Evolutionary conservation across 176 grass and related monocot genomes (phyloP), one percentile per base, ranked within the genome.

Genomic region (Luzula sylvatica): DNA sequence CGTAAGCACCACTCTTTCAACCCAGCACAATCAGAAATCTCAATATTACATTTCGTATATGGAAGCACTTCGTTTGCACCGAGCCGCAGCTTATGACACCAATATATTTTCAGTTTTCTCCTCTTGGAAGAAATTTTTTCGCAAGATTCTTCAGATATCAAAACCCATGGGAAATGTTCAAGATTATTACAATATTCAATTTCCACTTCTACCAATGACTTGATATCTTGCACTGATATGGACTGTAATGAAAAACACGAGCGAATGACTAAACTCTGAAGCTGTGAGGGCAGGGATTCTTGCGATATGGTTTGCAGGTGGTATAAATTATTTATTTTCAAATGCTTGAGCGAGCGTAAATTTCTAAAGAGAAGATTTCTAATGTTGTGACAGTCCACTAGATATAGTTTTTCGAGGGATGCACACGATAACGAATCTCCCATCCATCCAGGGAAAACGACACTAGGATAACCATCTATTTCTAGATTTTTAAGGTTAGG

Each of bases 341-440:
- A 4, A 19, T 56, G 7, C 32, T 56, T 56, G 26, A 56, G 32
- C 16, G 53, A 38, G 0, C 27, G 14, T 1, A 39, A 3, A 1
- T 22, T 38, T 11, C 25, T 26, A 3, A 56, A 56, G 3, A 26
- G 53, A 56, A 56, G 53, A 38, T 15, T 32, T 11, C 4, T 56
- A 56, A 56, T 20, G 1, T 9, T 3, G 16, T 8, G 7, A 50
- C 44, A 49, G 8, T 20, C 23, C 3, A 1, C 11, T 32, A 56
- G 11, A 8, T 16, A 32, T 13, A 56, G 28, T 56, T 39, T 32
- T 39, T 19, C 4, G 11, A 56, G 53, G 6, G 53, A 56, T 11
- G 53, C 15, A 39, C 53, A 56, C 11, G 53, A 56, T 19, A 32
- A 30, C 8, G 53, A 15, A 56, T 32, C 53, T 20, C 53, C 53